Evolutionary conservation across 2,329 filamentous ascomycete species (phyloP).

Genomic region (Microsporum audouinii): DNA sequence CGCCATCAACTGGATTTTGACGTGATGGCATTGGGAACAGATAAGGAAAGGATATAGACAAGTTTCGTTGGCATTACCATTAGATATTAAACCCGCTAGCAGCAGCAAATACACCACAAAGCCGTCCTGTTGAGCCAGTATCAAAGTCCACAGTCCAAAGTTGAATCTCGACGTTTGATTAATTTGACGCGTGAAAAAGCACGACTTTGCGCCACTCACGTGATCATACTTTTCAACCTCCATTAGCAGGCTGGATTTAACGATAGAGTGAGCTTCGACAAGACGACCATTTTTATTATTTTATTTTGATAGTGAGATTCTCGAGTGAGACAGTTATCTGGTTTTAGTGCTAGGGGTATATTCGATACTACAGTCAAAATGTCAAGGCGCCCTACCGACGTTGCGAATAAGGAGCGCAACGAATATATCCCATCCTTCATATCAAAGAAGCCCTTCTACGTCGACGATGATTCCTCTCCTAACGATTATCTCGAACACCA

Average conservation of each 20-base stretch:
- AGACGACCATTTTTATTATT: not conserved
- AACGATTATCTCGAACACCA: constrained; percentile 95
- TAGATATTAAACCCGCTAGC: not conserved
- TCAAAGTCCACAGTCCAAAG: not conserved
- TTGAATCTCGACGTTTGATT: not conserved
- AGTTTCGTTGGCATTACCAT: not conserved
- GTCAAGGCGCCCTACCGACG: constrained; percentile 42
- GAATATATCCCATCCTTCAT: constrained; percentile 98
- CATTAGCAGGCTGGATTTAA: not conserved
- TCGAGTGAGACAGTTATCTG: not conserved
- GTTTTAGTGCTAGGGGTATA: not conserved
- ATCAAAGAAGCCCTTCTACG: constrained; percentile 94
- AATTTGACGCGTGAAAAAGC: not conserved
- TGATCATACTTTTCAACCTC: not conserved
- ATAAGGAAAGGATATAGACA: not conserved
- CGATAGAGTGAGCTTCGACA: not conserved
- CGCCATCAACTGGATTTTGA: constrained; percentile 43
- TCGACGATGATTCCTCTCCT: constrained; percentile 61
- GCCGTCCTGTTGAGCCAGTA: not conserved
- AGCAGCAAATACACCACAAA: not conserved
- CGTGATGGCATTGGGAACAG: not conserved
- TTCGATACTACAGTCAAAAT: constrained; percentile 19
- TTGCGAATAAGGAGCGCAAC: constrained; percentile 73
- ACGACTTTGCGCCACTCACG: not conserved
- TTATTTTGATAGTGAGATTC: not conserved